Evolutionary conservation across 208 protist species (phyloP).

Genomic region (Herpetomonas muscarum): DNA sequence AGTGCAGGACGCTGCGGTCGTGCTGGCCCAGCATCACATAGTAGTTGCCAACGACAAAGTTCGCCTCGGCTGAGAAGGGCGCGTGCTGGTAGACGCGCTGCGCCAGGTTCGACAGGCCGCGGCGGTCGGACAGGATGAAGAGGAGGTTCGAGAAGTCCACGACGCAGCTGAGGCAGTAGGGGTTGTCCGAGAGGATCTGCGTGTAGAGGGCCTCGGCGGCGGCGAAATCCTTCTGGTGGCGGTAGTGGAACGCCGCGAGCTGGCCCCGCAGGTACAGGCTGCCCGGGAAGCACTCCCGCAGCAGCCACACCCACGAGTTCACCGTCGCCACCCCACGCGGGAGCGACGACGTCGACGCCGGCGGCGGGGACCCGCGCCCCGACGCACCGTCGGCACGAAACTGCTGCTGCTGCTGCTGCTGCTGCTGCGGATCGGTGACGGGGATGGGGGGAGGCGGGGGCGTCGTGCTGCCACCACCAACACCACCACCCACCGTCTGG

Average conservation of each 20-base stretch:
- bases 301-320: slow-evolving; percentile 64
- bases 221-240: slow-evolving; percentile 84
- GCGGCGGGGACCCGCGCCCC: background rate
- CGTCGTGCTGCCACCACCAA: too few species aligned
- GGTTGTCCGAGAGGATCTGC: slow-evolving; percentile 72
- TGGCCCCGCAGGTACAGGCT: slow-evolving; percentile 75
- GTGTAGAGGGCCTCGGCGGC: slow-evolving; percentile 85
- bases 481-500: too few species aligned
- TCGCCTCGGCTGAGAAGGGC: slow-evolving; percentile 95
- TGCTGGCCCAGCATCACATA: slow-evolving; percentile 94
- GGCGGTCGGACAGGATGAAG: slow-evolving; percentile 91
- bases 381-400: background rate
- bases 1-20: slow-evolving; percentile 94
- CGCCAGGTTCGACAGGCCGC: slow-evolving; percentile 87
- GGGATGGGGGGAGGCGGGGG: too few species aligned
- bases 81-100: slow-evolving; percentile 91
- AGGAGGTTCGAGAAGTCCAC: slow-evolving; percentile 97
- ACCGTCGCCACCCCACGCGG: slow-evolving; percentile 7
- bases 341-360: background rate
- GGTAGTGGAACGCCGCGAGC: slow-evolving; percentile 81
- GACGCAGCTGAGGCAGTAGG: slow-evolving; percentile 89
- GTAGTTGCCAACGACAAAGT: slow-evolving; percentile 98
- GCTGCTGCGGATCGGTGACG: too few species aligned
- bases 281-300: slow-evolving; percentile 46
- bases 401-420: background rate